These are phyloP conservation scores for Carallia brachiata DNA, from an alignment of 345 rosid species.

Conservation along the genomic window DNA sequence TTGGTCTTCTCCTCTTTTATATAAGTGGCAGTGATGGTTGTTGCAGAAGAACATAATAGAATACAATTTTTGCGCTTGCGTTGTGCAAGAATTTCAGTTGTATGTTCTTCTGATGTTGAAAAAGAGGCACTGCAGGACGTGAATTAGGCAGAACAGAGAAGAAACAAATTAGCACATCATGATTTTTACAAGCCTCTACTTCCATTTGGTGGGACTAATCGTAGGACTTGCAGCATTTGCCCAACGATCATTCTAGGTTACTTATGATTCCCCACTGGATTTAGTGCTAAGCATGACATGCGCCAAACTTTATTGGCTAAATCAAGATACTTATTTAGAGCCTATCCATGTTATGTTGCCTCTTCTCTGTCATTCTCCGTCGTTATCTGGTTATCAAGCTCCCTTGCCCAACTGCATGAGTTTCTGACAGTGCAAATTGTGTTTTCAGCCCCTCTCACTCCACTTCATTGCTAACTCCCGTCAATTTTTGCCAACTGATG, in stretches of 20 bases:
- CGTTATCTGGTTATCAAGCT: constrained; percentile 16
- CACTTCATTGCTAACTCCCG: background rate
- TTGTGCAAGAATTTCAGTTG: too few relatives aligned
- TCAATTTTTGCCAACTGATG: constrained; percentile 14
- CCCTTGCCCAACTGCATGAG: constrained; percentile 12
- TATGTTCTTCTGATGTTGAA: background rate
- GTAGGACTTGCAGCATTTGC: background rate
- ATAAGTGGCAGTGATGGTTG: too few relatives aligned
- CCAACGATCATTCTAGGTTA: constrained; percentile 15
- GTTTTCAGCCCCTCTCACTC: background rate
- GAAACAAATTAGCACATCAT: background rate
- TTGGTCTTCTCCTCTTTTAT: background rate
- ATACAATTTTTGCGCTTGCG: too few relatives aligned
- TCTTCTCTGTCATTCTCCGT: constrained; percentile 21
- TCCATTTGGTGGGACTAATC: background rate
- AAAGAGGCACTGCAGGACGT: background rate
- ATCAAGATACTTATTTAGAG: constrained; percentile 8
- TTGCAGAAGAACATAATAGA: too few relatives aligned
- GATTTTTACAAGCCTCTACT: too few relatives aligned
- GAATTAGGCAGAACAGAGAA: background rate
- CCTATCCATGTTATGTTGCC: constrained; percentile 12
- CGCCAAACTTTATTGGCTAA: constrained; percentile 15
- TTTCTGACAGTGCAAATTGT: constrained; percentile 2
- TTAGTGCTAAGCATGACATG: constrained; percentile 21
- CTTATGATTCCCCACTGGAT: constrained; percentile 14